These are phyloP conservation scores for Bryoerythrophyllum caledonicum DNA, from an alignment of 225 moss, liverwort and hornwort genomes.

Conservation along the genomic window DNA sequence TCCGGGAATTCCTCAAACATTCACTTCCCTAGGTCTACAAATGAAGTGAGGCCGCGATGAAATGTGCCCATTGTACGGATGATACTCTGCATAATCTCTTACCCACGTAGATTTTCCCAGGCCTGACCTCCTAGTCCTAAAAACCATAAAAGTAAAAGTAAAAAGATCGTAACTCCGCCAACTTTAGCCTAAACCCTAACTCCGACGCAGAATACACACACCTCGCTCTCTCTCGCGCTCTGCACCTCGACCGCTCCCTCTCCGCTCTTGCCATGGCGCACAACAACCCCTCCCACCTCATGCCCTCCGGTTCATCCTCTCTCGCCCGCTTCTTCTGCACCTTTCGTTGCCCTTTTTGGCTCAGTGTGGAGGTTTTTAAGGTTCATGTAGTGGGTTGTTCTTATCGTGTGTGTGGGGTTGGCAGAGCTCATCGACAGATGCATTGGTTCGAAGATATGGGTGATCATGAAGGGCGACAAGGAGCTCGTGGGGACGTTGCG, in stretches of 20 bases:
- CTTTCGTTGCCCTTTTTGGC: not conserved
- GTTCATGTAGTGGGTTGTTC: no score
- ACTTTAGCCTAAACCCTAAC: constrained; percentile 23
- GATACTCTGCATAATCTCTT: no score
- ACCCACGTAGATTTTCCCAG: not conserved
- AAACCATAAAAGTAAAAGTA: no score
- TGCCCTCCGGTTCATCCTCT: constrained; percentile 75
- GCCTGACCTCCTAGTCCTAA: no score
- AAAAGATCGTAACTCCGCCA: no score
- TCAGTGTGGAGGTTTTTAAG: not conserved
- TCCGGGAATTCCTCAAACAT: no score
- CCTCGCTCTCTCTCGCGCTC: not conserved
- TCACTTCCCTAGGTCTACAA: no score
- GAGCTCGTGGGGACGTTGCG: constrained; percentile 96
- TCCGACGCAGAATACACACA: not conserved
- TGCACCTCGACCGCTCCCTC: not conserved
- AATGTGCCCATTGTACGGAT: no score
- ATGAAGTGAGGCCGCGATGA: no score
- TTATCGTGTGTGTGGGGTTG: not conserved
- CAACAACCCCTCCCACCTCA: constrained; percentile 98
- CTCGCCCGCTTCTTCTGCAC: not conserved
- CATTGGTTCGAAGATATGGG: constrained; percentile 99
- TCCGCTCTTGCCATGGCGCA: constrained; percentile 63
- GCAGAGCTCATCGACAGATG: constrained; percentile 98
- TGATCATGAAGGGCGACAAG: constrained; percentile 99